A percentile compares a stretch with the other conserved stretches of the same genome.
phyloP scores from a whole-genome alignment of 2,329 filamentous ascomycete species.

The Whalleya microplaca region DNA sequence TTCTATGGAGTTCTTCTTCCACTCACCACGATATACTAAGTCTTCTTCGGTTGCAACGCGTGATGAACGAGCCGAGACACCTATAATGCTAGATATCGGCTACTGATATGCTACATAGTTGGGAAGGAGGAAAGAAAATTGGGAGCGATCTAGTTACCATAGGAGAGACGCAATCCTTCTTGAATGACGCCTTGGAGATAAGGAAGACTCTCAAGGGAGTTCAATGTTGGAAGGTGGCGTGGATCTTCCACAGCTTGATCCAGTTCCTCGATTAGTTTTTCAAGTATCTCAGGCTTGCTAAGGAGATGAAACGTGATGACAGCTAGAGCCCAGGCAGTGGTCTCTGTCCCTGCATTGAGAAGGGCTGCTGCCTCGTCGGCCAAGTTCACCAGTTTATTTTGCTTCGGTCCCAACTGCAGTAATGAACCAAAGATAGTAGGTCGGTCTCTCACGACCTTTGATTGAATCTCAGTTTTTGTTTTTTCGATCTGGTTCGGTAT shows the following conservation, averaged over 20 bases:
- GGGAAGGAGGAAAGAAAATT: background rate
- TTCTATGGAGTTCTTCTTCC: constrained; percentile 27
- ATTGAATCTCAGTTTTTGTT: constrained; percentile 15
- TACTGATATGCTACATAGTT: too few relatives aligned
- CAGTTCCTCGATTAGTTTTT: constrained; percentile 37
- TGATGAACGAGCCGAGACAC: constrained; percentile 33
- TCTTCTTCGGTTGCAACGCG: constrained; percentile 36
- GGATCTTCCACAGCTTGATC: constrained; percentile 31
- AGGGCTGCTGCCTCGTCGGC: constrained; percentile 26
- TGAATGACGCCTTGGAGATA: constrained; percentile 44
- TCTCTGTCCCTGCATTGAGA: constrained; percentile 39
- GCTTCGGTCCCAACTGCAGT: constrained; percentile 15
- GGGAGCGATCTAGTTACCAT: constrained; percentile 14
- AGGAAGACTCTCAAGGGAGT: constrained; percentile 40
- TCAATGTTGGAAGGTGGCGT: constrained; percentile 32
- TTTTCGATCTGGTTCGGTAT: constrained; percentile 17
- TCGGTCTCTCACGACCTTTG: constrained; percentile 15
- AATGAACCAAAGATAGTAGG: constrained; percentile 29
- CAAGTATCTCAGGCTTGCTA: constrained; percentile 37
- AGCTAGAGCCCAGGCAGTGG: constrained; percentile 35
- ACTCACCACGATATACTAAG: constrained; percentile 35
- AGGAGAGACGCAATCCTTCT: constrained; percentile 42
- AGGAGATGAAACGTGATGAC: constrained; percentile 43
- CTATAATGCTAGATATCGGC: background rate
- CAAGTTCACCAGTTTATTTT: constrained; percentile 20